Conservation (phyloP, 306 rosid species). For the Dalbergia oliveri region DNA sequence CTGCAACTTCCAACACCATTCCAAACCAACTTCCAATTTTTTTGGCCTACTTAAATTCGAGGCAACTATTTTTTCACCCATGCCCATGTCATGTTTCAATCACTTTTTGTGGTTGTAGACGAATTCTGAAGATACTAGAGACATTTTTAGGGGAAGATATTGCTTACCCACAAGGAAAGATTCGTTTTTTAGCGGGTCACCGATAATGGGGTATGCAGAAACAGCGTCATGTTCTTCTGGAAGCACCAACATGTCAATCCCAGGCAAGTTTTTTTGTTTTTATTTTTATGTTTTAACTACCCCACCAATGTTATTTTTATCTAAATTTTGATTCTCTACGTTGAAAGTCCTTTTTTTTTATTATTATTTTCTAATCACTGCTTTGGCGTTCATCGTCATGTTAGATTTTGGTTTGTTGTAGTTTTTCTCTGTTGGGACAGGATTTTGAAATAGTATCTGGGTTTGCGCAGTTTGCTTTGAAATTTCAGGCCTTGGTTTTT, state of each 20-base stretch:
- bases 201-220: constrained; percentile 36
- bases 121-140: constrained; percentile 27
- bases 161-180: constrained; percentile 24
- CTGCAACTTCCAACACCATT: constrained; percentile 18
- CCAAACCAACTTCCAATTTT: background rate
- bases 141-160: background rate
- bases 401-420: constrained; percentile 1
- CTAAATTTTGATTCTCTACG: constrained; percentile 10
- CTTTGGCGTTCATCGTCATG: background rate
- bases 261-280: constrained; percentile 39
- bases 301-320: background rate
- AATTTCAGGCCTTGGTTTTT: background rate
- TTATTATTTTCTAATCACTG: background rate
- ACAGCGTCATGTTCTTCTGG: constrained; percentile 30
- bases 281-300: background rate
- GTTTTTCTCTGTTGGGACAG: background rate
- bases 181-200: constrained; percentile 27
- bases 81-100: background rate
- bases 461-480: constrained; percentile 23
- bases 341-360: background rate
- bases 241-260: constrained; percentile 43
- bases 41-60: background rate
- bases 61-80: background rate
- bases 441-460: constrained; percentile 27
- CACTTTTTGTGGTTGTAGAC: constrained; percentile 9